Evolutionary conservation across 2,329 filamentous ascomycete species (phyloP), one percentile per base, ranked within the genome.

Genomic region (Pyricularia grisea): DNA sequence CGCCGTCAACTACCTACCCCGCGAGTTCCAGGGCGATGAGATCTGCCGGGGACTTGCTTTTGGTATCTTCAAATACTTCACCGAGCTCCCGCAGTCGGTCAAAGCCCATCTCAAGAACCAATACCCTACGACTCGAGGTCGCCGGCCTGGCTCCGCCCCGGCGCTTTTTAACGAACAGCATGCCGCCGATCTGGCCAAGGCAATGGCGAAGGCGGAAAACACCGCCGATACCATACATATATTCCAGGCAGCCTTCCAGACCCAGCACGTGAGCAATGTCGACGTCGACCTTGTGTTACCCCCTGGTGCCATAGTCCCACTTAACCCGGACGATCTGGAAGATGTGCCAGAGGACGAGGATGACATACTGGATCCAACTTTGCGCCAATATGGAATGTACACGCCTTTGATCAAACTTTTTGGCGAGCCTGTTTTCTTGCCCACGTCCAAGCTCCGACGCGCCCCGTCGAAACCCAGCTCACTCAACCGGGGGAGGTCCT

Each of bases 21-120:
- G 93, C 76, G 94, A 97, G 77, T 93, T 94, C 79, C 95, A 98
- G 82, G 94, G 94, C 75, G 94, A 98, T 78, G 94, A 98, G 79
- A 85, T 97, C 72, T 96, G 91, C 79, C 90, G 95, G 65, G 95
- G 91, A 23, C 85, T 99, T 69, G 95, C 94, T 66, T 97, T 98
- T 79, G 93, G 92, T 69, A 84, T 99, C 73, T 91, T 90, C 82
- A 97, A 97, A 78, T 99, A 97, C 83, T 98, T 97, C 77, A 86
- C 87, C 71, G 94, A 98, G 79, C 84, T 99, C 68, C 89, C 94
- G 27, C 87, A 91, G 68, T 83, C 86, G 55, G 90, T 93, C 76
- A 97, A 93, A 82, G 84, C 84, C 74, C 85, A 88, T 71, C 85
- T 97, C 78, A 88, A 84, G 73, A 84, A 84, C 73, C 79, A 82